These are phyloP conservation scores for Aspergillus pseudoterreus DNA, from an alignment of 2,329 filamentous ascomycete genomes.

Conservation along the genomic window DNA sequence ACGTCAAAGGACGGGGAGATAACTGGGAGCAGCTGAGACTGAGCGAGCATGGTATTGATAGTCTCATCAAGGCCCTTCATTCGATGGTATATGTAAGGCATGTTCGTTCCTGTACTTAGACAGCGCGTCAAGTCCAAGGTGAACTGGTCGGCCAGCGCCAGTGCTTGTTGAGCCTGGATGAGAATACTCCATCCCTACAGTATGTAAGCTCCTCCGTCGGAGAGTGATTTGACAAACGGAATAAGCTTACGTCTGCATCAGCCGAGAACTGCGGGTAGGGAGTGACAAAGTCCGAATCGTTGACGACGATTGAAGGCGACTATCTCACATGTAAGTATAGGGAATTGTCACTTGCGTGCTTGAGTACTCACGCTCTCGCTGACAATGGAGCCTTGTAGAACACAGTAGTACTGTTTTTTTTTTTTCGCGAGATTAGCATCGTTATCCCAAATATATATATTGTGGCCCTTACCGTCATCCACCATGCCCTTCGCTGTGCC, in stretches of 20 bases:
- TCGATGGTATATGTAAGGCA: conserved; percentile 38
- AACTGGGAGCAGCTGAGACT: conserved; percentile 27
- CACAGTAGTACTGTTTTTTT: conserved; percentile 38
- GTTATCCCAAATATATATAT: background rate
- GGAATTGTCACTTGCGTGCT: background rate
- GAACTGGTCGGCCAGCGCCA: conserved; percentile 41
- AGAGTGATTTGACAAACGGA: background rate
- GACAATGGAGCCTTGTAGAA: conserved; percentile 44
- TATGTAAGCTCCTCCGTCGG: background rate
- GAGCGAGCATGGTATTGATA: conserved; percentile 33
- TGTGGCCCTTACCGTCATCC: conserved; percentile 42
- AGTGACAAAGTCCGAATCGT: conserved; percentile 42
- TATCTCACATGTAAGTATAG: background rate
- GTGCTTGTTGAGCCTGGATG: conserved; percentile 42
- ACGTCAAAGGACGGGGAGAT: conserved; percentile 19
- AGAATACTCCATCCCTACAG: conserved; percentile 40
- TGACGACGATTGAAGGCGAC: conserved; percentile 39
- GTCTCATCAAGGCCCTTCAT: conserved; percentile 42
- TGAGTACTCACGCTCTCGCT: conserved; percentile 38
- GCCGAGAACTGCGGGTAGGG: conserved; percentile 39
- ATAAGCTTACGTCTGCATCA: conserved; percentile 35
- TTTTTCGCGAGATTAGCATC: background rate
- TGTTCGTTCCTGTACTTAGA: conserved; percentile 30
- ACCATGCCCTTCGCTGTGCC: conserved; percentile 43
- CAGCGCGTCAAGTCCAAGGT: conserved; percentile 39